Conservation (phyloP, 225 moss, liverwort and hornwort genomes). For the Polytrichum commune region DNA sequence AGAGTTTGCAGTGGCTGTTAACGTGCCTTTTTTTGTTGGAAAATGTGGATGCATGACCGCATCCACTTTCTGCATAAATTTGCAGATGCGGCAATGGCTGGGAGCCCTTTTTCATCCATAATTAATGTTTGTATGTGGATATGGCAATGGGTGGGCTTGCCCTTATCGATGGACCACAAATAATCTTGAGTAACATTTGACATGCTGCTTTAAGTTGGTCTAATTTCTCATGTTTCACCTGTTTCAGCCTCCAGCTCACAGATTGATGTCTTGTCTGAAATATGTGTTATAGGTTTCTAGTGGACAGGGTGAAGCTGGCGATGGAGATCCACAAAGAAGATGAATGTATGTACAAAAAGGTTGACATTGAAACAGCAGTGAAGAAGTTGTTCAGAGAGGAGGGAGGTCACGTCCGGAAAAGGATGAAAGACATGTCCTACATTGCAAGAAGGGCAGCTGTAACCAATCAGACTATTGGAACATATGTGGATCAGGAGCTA, state of each 20-base stretch:
- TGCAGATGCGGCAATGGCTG: no score
- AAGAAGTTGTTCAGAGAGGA: conserved; percentile 1
- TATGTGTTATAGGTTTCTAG: background rate
- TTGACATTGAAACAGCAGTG: background rate
- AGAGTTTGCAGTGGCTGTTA: no score
- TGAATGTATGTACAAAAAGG: background rate
- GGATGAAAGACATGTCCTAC: background rate
- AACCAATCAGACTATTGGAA: background rate
- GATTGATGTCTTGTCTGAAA: background rate
- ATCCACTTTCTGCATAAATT: no score
- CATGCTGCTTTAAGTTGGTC: background rate
- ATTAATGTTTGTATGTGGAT: no score
- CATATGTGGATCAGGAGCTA: no score
- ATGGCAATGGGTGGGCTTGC: background rate
- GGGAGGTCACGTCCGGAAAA: background rate
- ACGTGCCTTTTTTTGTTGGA: no score
- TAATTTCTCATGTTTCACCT: background rate
- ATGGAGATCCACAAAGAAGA: background rate
- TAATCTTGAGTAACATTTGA: background rate
- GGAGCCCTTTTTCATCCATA: no score
- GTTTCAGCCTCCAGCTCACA: background rate
- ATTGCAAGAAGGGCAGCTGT: background rate
- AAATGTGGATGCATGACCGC: no score
- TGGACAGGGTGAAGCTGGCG: background rate
- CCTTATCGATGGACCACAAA: background rate